These are phyloP conservation scores for Suhomyces taliae DNA, from an alignment of 1,139 yeast species.

Conservation along the genomic window DNA sequence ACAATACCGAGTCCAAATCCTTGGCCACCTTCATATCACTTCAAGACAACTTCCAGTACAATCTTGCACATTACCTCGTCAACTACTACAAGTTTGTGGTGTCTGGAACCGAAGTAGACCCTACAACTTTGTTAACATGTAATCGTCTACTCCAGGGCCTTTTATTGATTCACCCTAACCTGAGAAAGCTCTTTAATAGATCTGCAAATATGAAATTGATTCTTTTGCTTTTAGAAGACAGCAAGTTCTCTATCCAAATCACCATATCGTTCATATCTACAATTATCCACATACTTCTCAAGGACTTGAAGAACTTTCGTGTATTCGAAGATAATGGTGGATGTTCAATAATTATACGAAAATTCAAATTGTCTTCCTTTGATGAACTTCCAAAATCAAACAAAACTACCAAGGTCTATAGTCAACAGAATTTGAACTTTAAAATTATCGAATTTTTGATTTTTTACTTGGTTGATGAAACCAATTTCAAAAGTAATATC, in stretches of 20 bases:
- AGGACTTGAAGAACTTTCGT: constrained; percentile 57
- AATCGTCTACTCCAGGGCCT: constrained; percentile 61
- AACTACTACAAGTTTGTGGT: constrained; percentile 19
- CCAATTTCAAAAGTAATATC: constrained; percentile 23
- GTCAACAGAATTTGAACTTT: constrained; percentile 49
- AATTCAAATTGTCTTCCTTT: constrained; percentile 24
- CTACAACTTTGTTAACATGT: constrained; percentile 20
- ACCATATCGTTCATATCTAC: constrained; percentile 53
- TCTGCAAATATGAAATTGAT: constrained; percentile 32
- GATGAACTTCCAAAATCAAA: constrained; percentile 11
- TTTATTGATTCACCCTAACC: constrained; percentile 58
- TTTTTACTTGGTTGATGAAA: constrained; percentile 72
- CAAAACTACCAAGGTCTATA: constrained; percentile 1
- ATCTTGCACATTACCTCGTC: constrained; percentile 42
- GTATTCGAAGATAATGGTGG: constrained; percentile 63
- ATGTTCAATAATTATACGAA: constrained; percentile 50
- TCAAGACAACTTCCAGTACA: constrained; percentile 54
- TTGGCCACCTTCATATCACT: constrained; percentile 43
- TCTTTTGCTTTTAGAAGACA: constrained; percentile 25
- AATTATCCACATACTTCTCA: constrained; percentile 59
- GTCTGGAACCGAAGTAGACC: background rate
- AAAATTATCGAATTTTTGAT: constrained; percentile 71
- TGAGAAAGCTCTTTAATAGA: constrained; percentile 48
- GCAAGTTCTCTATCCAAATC: constrained; percentile 17
- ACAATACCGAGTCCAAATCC: constrained; percentile 2